Conservation (phyloP, 495 filamentous ascomycete species). For the Rhizodiscina lignyota region DNA sequence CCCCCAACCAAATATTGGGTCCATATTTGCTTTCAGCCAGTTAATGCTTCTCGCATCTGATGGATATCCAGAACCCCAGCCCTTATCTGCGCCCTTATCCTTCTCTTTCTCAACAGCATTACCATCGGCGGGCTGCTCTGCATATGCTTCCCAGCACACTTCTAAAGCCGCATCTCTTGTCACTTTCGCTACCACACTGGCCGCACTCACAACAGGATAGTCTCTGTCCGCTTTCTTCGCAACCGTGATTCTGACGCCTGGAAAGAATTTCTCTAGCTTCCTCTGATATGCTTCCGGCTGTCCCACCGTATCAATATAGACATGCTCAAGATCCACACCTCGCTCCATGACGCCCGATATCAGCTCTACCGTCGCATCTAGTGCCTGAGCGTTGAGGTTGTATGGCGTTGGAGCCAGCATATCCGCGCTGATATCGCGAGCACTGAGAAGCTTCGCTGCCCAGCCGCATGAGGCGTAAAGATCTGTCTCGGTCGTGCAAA, state of each 20-base stretch:
- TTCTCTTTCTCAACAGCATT: no score
- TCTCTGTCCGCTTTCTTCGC: slow-evolving; percentile 91
- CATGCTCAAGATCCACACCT: slow-evolving; percentile 67
- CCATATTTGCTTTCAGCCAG: slow-evolving; percentile 77
- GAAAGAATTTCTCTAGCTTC: slow-evolving; percentile 72
- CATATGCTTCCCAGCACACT: slow-evolving; percentile 41
- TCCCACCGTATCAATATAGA: slow-evolving; percentile 93
- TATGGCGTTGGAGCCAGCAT: slow-evolving; percentile 47
- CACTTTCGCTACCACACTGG: slow-evolving; percentile 88
- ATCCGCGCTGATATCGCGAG: slow-evolving; percentile 62
- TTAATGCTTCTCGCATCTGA: slow-evolving; percentile 63
- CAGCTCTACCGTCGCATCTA: slow-evolving; percentile 83
- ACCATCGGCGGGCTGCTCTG: slow-evolving; percentile 5
- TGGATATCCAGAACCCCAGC: slow-evolving; percentile 87
- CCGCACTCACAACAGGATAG: slow-evolving; percentile 87
- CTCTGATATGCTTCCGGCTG: slow-evolving; percentile 65
- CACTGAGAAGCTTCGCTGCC: slow-evolving; percentile 66
- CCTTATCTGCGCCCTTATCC: slow-evolving; percentile 20
- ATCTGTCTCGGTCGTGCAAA: slow-evolving; percentile 37
- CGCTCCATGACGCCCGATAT: slow-evolving; percentile 56
- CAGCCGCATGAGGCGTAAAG: slow-evolving; percentile 61
- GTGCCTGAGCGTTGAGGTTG: slow-evolving; percentile 94
- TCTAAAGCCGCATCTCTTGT: slow-evolving; percentile 82
- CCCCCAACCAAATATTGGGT: slow-evolving; percentile 91
- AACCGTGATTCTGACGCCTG: slow-evolving; percentile 63